These are phyloP conservation scores for Neoarthrinium moseri DNA, from an alignment of 2,329 filamentous ascomycete genomes.

Conservation along the genomic window DNA sequence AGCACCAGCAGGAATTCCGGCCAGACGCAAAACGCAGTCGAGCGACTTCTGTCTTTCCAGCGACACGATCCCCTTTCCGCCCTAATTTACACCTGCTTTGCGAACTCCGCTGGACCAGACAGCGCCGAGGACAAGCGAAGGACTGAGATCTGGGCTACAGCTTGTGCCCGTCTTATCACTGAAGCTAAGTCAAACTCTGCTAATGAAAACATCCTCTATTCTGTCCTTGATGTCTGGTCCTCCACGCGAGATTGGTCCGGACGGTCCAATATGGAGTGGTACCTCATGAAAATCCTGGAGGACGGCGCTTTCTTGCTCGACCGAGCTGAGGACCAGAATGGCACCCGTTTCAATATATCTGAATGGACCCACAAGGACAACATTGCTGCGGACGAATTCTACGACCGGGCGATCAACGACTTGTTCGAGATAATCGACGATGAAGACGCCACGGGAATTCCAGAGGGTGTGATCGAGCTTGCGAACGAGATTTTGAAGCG, in stretches of 20 bases:
- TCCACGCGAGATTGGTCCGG: slow-evolving; percentile 87
- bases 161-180: slow-evolving; percentile 79
- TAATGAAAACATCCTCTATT: slow-evolving; percentile 77
- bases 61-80: slow-evolving; percentile 82
- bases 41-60: slow-evolving; percentile 84
- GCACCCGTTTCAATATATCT: slow-evolving; percentile 68
- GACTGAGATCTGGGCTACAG: slow-evolving; percentile 84
- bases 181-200: slow-evolving; percentile 64
- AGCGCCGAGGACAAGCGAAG: slow-evolving; percentile 77
- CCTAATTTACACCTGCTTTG: slow-evolving; percentile 85
- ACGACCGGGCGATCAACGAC: slow-evolving; percentile 74
- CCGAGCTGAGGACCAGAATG: slow-evolving; percentile 75
- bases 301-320: slow-evolving; percentile 90
- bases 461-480: slow-evolving; percentile 79
- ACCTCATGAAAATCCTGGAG: slow-evolving; percentile 91
- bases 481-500: slow-evolving; percentile 80
- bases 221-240: slow-evolving; percentile 85
- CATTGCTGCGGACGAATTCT: slow-evolving; percentile 83
- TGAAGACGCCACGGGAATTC: slow-evolving; percentile 79
- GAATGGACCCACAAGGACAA: slow-evolving; percentile 77
- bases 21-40: slow-evolving; percentile 63
- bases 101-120: slow-evolving; percentile 78
- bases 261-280: slow-evolving; percentile 86
- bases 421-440: slow-evolving; percentile 87
- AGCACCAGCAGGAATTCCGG: slow-evolving; percentile 45